phyloP scores from a whole-genome alignment of 352 stramenopile species.

The Phytophthora crassamura region DNA sequence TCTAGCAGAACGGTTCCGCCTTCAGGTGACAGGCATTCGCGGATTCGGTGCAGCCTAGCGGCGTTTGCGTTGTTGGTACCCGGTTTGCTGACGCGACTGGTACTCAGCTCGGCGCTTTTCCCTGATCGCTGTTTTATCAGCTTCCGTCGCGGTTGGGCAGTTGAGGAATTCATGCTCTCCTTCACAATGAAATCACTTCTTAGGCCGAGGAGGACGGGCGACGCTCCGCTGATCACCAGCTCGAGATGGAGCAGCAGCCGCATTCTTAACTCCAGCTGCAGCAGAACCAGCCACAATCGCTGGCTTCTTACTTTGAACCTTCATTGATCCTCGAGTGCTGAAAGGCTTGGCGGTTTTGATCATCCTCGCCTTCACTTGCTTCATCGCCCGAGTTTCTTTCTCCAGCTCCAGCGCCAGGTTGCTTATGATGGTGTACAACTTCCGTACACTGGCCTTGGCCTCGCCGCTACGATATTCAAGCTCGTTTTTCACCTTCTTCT shows the following conservation, averaged over 20 bases:
- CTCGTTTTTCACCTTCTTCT: conserved; percentile 2
- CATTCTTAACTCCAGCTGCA: neutral
- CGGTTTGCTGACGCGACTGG: conserved; percentile 1
- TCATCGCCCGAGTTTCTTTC: conserved; percentile 1
- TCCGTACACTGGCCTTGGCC: conserved; percentile 1
- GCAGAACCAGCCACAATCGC: neutral
- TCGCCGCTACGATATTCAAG: conserved; percentile 3
- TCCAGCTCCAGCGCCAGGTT: conserved; percentile 6
- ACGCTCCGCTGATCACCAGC: neutral
- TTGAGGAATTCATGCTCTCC: conserved; percentile 14
- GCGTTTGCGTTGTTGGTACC: neutral
- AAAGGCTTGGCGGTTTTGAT: too few relatives aligned
- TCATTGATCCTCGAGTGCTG: neutral
- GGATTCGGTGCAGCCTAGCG: conserved; percentile 8
- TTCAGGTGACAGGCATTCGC: conserved; percentile 8
- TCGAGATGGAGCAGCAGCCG: too few relatives aligned
- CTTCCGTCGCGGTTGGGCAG: conserved; percentile 11
- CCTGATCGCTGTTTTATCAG: conserved; percentile 17
- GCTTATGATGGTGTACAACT: conserved; percentile 12
- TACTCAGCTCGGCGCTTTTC: conserved; percentile 11
- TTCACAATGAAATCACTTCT: conserved; percentile 12
- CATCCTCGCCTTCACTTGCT: neutral
- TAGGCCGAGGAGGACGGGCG: neutral
- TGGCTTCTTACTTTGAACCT: neutral
- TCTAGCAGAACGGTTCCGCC: conserved; percentile 4